A percentile compares a stretch with the other conserved stretches of the same genome.
Evolutionary conservation across 1,284 basidiomycete species (phyloP).

Genomic region (Wolfiporia cocos): DNA sequence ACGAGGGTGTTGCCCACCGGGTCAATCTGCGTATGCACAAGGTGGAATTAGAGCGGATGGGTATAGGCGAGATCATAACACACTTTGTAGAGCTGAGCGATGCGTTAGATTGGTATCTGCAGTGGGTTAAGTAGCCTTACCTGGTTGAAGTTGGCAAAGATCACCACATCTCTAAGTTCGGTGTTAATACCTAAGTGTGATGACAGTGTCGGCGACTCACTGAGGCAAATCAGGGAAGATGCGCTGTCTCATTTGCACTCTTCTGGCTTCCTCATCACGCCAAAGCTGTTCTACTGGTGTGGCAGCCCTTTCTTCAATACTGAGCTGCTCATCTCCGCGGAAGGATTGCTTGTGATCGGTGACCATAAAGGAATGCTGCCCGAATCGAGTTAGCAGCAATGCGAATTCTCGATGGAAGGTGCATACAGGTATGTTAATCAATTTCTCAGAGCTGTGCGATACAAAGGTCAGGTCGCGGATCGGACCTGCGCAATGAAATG

Average conservation of each 20-base stretch:
- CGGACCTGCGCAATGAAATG: no score
- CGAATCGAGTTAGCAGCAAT: neutral
- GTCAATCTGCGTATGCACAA: conserved; percentile 32
- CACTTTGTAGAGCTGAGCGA: conserved; percentile 41
- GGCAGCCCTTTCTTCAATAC: conserved; percentile 14
- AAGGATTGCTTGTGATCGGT: conserved; percentile 54
- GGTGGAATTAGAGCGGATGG: no score
- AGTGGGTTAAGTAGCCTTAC: conserved; percentile 20
- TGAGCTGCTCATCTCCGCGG: conserved; percentile 29
- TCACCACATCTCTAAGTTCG: conserved; percentile 35
- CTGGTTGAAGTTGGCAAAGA: conserved; percentile 65
- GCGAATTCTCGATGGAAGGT: neutral
- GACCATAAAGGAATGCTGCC: conserved; percentile 51
- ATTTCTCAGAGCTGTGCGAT: conserved; percentile 32
- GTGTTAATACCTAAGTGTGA: neutral
- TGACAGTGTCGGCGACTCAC: conserved; percentile 21
- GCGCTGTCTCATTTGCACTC: conserved; percentile 36
- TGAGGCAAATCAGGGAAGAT: conserved; percentile 44
- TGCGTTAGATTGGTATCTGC: conserved; percentile 3
- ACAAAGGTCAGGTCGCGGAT: conserved; percentile 4
- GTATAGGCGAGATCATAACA: no score
- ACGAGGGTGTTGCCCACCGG: conserved; percentile 28
- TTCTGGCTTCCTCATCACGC: conserved; percentile 40
- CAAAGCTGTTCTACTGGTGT: conserved; percentile 30
- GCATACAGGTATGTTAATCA: conserved; percentile 47